Base-by-base conservation (phyloP, 1,284 basidiomycete genomes). In the Boletus smithii region DNA sequence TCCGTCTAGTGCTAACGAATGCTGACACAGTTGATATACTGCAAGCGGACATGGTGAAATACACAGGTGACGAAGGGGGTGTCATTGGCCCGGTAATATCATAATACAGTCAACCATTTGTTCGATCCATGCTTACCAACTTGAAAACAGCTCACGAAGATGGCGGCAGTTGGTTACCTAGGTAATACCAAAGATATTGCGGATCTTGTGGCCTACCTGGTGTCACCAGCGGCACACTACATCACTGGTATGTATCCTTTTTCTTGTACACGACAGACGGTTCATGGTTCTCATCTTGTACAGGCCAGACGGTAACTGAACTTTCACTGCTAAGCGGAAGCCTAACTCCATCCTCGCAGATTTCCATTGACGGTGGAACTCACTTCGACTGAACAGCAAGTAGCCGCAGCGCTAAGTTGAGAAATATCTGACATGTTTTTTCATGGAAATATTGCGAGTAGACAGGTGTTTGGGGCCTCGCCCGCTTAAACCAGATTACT, bases 181-280 rank as follows among this genome's bases (percentile, higher is more conserved):
- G 72, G 67, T 5, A 54, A 51, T 10, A 42, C 69, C 13, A 50
- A 62, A 2, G 73, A 70, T 32, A 44, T 74, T 11, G 69, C 70
- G 1, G 54, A 38, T 10, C 48, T 70, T 0, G 71, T 71, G 14
- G 60, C 68, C 8, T 74, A 66, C 49, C 46, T 73, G 14, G 69
- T 59, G 4, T 66, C 67, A 2, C 63, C 63, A 1, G 67, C 60
- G 27, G 59, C 71, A n/a, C 62, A 58, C 47, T 65, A 67, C 31
- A 42, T 73, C 33, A 73, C 69, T 14, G 72, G 72, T 68, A 49
- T 33, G 55, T 42, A 6, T 16, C 7, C 3, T 20, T 20, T 8
- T 26, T 14, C 24, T 23, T 33, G 10, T 32, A 5, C 22, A 24
- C 9, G 3, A 8, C 4, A 10, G 5, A 22, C 6, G 7, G 4